Evolutionary conservation across 176 grass and related monocot genomes (phyloP).

Genomic region (Tillandsia fasciculata): DNA sequence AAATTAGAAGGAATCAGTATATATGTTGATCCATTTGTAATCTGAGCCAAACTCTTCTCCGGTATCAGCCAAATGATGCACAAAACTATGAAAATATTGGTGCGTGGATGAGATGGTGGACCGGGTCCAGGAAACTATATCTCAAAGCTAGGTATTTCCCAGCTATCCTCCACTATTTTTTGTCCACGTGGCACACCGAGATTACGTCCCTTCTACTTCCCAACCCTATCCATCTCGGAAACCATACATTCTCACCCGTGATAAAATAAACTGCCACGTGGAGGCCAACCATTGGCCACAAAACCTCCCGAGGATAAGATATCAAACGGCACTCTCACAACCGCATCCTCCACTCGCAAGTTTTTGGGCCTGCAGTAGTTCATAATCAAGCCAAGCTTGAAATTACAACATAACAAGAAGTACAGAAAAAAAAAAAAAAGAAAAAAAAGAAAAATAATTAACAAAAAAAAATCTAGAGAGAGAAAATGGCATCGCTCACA

Average conservation of each 20-base stretch:
- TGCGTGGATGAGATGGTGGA: no score
- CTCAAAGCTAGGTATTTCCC: no score
- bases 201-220: neutral
- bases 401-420: neutral
- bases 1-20: no score
- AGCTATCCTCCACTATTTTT: no score
- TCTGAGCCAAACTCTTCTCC: no score
- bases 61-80: no score
- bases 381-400: constrained; percentile 6
- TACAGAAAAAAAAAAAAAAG: neutral
- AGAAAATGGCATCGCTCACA: constrained; percentile 58
- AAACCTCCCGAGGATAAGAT: constrained; percentile 40
- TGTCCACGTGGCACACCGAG: neutral
- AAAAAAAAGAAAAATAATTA: neutral
- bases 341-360: constrained; percentile 28
- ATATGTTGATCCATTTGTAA: no score
- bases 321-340: neutral
- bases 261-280: constrained; percentile 24
- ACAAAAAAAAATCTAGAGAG: neutral
- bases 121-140: no score
- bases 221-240: constrained; percentile 21
- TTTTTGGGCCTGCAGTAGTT: constrained; percentile 11
- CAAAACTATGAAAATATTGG: no score
- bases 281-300: constrained; percentile 13
- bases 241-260: constrained; percentile 12